Evolutionary conservation across 768 basidiomycete species (phyloP).

Genomic region (Roridomyces roridus): DNA sequence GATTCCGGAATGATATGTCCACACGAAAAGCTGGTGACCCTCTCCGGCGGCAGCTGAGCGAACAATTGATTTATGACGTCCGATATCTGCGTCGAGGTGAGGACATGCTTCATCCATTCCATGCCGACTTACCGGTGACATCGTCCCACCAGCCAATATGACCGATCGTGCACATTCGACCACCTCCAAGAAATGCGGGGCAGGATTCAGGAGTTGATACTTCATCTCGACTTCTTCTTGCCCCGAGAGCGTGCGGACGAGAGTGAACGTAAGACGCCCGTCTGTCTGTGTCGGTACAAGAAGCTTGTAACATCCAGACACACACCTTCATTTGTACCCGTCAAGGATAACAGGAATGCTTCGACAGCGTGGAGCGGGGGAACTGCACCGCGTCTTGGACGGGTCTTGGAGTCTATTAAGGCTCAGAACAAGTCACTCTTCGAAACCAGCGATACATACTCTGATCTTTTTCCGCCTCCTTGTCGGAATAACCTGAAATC

Average conservation of each 20-base stretch:
- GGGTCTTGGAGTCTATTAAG: conserved; percentile 27
- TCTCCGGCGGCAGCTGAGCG: conserved; percentile 60
- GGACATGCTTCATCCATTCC: too few species aligned
- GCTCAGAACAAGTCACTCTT: not conserved
- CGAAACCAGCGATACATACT: conserved; percentile 30
- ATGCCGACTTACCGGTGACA: conserved; percentile 81
- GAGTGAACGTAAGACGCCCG: conserved; percentile 72
- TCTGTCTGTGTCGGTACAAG: conserved; percentile 48
- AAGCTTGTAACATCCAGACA: not conserved
- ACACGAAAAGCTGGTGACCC: conserved; percentile 85
- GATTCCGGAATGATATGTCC: conserved; percentile 87
- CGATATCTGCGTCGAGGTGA: conserved; percentile 66
- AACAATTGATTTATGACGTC: conserved; percentile 88
- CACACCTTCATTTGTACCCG: conserved; percentile 76
- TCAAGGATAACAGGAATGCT: conserved; percentile 78
- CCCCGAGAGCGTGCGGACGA: conserved; percentile 40
- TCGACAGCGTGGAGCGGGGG: conserved; percentile 85
- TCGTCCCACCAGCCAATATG: conserved; percentile 95
- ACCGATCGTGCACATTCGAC: conserved; percentile 82
- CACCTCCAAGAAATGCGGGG: conserved; percentile 85
- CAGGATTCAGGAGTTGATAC: conserved; percentile 93
- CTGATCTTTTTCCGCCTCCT: conserved; percentile 50
- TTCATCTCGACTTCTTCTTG: conserved; percentile 69
- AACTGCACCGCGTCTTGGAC: conserved; percentile 48
- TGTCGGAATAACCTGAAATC: conserved; percentile 85